Evolutionary conservation across 371 early-diverging fungal species (phyloP).

Genomic region (Mortierella sp.): DNA sequence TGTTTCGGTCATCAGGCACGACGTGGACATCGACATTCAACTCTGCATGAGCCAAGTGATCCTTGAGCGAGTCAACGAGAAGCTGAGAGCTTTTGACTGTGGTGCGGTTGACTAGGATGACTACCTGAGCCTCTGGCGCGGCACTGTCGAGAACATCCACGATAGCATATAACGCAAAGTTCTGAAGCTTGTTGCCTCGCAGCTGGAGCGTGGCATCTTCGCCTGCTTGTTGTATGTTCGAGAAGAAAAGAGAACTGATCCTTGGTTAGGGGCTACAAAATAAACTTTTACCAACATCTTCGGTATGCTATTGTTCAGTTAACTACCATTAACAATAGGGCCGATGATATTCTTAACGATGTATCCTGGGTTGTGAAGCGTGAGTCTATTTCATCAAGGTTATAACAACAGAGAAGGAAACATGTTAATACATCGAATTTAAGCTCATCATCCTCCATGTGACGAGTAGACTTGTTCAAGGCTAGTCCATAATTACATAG

Average conservation of each 20-base stretch:
- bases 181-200: constrained; percentile 24
- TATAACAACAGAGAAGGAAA: neutral
- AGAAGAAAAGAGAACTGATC: neutral
- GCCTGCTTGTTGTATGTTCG: constrained; percentile 16
- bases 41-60: constrained; percentile 14
- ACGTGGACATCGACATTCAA: constrained; percentile 4
- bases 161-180: constrained; percentile 18
- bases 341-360: constrained; percentile 27
- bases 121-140: constrained; percentile 13
- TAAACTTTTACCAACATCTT: neutral
- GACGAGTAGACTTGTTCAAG: neutral
- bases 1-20: constrained; percentile 12
- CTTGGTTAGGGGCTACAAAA: neutral
- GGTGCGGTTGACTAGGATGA: constrained; percentile 37
- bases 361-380: constrained; percentile 14
- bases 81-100: constrained; percentile 25
- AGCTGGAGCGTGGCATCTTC: constrained; percentile 41
- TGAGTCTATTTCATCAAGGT: neutral
- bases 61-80: constrained; percentile 20
- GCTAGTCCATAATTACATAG: neutral
- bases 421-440: neutral
- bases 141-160: constrained; percentile 34
- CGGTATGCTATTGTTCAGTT: neutral
- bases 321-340: constrained; percentile 30
- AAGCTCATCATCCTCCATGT: neutral